Evolutionary conservation across 257 asterid species (phyloP), one percentile per base, ranked within the genome.

Genomic region (Penstemon davidsonii): DNA sequence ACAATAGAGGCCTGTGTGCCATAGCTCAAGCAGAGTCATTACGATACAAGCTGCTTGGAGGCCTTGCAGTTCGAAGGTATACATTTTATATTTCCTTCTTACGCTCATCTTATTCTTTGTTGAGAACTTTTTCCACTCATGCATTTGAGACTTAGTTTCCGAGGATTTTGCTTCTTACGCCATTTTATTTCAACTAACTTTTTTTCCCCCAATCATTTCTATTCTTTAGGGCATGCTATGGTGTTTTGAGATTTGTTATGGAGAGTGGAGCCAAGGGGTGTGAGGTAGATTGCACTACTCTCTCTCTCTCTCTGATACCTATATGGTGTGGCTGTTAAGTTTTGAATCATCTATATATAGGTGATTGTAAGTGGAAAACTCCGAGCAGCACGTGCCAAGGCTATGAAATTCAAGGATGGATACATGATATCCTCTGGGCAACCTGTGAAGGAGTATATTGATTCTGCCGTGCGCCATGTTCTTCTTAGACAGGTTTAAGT

Each of bases 1-100:
- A 79, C 73, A 81, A 79, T 77, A 78, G 87, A 61, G 85, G 87
- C 6, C 84, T 82, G 51, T 82, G 87, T 19, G 87, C 86, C 76
- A 79, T 82, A 73, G 86, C 86, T 15, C 84, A 82, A 71, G 83
- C 83, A 0, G 87, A 83, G 67, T 83, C 85, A 13, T 85, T 83
- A 37, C 77, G 87, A 0, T 82, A 82, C 84, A 82, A 82, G 63
- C 87, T 82, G 4, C 87, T 82, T 12, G 87, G 87, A 25, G 87
- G 87, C 64, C 84, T 82, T 57, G 87, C 84, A 10, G 87, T 82
- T 4, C 78, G 86, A 47, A 41, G 86, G 86, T 82, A 70, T 49
- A 5, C 40, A 40, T 51, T 47, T 49, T 1, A 66, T 53, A 25
- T 25, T 25, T 47, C 50, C n/a, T 7, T 11, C 1, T 5, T 5